phyloP scores from a whole-genome alignment of 176 grass and related monocot species.

The Musa beccarii region DNA sequence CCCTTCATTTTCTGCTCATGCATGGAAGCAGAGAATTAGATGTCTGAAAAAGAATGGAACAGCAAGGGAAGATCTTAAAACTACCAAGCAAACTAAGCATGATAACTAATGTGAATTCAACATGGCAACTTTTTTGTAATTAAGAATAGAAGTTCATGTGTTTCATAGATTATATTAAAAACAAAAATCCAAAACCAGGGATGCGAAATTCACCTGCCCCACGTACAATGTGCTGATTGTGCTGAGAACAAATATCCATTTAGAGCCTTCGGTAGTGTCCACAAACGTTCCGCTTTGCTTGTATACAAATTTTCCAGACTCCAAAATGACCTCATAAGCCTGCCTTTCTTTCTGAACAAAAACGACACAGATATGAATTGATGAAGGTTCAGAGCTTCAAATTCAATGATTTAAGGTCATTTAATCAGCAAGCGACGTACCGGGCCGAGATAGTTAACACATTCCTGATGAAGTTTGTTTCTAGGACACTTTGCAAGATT shows the following conservation, averaged over 20 bases:
- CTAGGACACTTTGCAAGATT: constrained; percentile 79
- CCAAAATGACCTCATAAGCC: constrained; percentile 56
- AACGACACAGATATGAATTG: neutral
- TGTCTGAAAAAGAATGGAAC: neutral
- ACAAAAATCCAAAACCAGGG: neutral
- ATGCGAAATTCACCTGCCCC: constrained; percentile 54
- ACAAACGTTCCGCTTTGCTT: constrained; percentile 42
- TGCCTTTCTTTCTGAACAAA: constrained; percentile 55
- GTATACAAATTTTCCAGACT: constrained; percentile 51
- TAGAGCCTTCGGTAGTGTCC: constrained; percentile 59
- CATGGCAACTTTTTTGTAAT: neutral
- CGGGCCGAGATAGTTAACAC: constrained; percentile 24
- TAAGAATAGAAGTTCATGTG: neutral
- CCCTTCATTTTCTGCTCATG: constrained; percentile 83
- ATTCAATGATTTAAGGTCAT: neutral
- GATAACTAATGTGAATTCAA: too few species aligned
- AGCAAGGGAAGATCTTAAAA: neutral
- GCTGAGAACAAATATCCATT: constrained; percentile 39
- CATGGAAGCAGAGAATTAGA: neutral
- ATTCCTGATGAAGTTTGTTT: constrained; percentile 72
- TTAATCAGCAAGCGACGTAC: constrained; percentile 29
- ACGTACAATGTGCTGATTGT: constrained; percentile 58
- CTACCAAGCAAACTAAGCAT: too few species aligned
- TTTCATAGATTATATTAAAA: too few species aligned
- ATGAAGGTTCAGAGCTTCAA: neutral